Base-by-base conservation (phyloP, 768 basidiomycete genomes). In the Pisolithus microcarpus region DNA sequence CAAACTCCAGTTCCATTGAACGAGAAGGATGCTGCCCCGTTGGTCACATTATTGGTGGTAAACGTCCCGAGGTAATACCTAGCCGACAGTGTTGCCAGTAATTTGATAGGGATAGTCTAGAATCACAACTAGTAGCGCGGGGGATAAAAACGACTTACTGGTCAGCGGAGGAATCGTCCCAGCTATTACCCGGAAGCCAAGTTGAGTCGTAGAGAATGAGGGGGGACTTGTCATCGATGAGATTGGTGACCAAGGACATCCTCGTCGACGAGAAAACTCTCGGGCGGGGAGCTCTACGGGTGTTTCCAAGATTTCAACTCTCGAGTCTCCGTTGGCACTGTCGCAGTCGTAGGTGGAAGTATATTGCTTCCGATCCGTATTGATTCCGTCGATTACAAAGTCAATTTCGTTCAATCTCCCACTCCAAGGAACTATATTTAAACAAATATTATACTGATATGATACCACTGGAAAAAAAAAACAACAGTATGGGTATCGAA, bases 1-100 rank as follows among this genome's bases (percentile, higher is more conserved):
- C 71, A 70, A 15, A 81, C 59, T 5, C 66, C 71, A 8, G 72
- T 77, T 15, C 79, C 80, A 39, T 75, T 74, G 66, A 80, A 80
- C 24, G 58, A 52, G 55, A 80, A 73, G 0, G 66, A 68, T 4
- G 65, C 70, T 19, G 53, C 55, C 6, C 73, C 73, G 8, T 64
- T 59, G 30, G 56, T 56, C 0, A 54, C 58, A 18, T 67, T 61
- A 5, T 76, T 74, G 5, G 52, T 61, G 53, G 65, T 72, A 51
- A 73, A 78, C 37, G 69, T 73, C 42, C 69, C 68, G 3, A 63
- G 60, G n/a, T 66, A 67, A 44, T 74, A 74, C 52, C 72, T 74
- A 26, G 21, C 7, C 38, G 26, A 19, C 18, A 11, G 23, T 43
- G 42, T 30, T 7, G 31, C 9, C 1, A 24, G 1, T 7, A 24